These are phyloP conservation scores for Wakefieldia striispora DNA, from an alignment of 768 basidiomycete genomes.

Conservation along the genomic window DNA sequence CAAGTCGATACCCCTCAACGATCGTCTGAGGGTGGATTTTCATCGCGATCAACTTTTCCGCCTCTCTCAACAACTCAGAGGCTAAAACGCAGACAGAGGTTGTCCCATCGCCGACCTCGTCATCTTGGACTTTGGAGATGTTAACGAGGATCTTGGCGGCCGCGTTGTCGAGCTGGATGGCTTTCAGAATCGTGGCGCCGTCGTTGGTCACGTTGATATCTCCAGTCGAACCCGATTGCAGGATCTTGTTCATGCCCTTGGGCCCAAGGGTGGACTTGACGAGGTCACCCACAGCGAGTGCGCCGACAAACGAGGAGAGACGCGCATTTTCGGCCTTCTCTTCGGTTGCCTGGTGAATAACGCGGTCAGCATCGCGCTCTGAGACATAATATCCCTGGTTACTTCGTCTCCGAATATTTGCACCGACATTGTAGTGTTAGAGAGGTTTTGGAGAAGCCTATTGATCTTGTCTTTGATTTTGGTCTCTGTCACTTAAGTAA, in stretches of 20 bases:
- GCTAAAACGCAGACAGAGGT: constrained; percentile 91
- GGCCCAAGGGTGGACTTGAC: constrained; percentile 98
- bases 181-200: constrained; percentile 96
- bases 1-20: constrained; percentile 94
- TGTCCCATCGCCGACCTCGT: constrained; percentile 97
- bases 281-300: constrained; percentile 94
- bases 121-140: constrained; percentile 99
- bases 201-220: constrained; percentile 98
- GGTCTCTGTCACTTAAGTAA: no score
- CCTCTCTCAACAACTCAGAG: constrained; percentile 88
- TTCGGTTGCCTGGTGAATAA: constrained; percentile 64
- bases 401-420: constrained; percentile 72
- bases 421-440: constrained; percentile 51
- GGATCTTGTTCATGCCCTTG: constrained; percentile 99
- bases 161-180: constrained; percentile 96
- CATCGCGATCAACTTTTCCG: constrained; percentile 87
- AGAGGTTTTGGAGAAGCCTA: no score
- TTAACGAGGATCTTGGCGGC: constrained; percentile 99
- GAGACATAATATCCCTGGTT: neutral
- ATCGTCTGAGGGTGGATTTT: constrained; percentile 99
- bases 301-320: constrained; percentile 96
- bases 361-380: constrained; percentile 1
- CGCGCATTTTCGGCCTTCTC: constrained; percentile 98
- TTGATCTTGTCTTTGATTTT: no score
- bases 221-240: constrained; percentile 85